phyloP scores from a whole-genome alignment of 495 filamentous ascomycete genomes.

The Bacidia gigantensis region DNA sequence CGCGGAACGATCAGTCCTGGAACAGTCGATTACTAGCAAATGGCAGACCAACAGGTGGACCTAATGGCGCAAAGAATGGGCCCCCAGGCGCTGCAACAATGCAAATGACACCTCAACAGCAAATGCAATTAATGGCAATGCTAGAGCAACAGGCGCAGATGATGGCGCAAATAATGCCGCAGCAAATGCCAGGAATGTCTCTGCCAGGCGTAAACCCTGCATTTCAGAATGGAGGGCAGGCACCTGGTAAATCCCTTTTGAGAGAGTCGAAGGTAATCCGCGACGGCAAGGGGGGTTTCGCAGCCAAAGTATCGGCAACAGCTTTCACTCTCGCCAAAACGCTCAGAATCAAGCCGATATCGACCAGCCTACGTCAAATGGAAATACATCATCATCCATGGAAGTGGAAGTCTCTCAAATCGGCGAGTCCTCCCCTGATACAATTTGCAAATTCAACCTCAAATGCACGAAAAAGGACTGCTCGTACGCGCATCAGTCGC shows the following conservation, averaged over 20 bases:
- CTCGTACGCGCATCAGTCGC: conserved; percentile 85
- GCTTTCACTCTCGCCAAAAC: conserved; percentile 15
- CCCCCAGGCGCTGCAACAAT: conserved; percentile 26
- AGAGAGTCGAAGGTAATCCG: conserved; percentile 49
- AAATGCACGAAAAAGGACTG: conserved; percentile 80
- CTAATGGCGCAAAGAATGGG: conserved; percentile 24
- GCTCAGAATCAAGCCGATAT: conserved; percentile 10
- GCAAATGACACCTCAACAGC: conserved; percentile 51
- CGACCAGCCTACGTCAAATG: conserved; percentile 22
- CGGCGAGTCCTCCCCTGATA: conserved; percentile 14
- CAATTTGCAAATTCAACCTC: conserved; percentile 69
- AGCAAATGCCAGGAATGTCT: conserved; percentile 33
- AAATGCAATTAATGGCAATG: conserved; percentile 70
- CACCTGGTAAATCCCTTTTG: conserved; percentile 55
- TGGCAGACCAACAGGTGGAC: conserved; percentile 38
- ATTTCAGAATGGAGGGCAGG: conserved; percentile 31
- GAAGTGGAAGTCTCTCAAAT: conserved; percentile 28
- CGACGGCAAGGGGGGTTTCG: conserved; percentile 28
- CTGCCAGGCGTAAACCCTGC: conserved; percentile 40
- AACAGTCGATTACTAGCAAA: conserved; percentile 30
- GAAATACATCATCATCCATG: conserved; percentile 36
- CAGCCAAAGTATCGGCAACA: conserved; percentile 17
- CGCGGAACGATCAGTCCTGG: conserved; percentile 33
- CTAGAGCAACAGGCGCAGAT: conserved; percentile 81
- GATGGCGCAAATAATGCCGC: conserved; percentile 48